Evolutionary conservation across 2,329 filamentous ascomycete species (phyloP), one percentile per base, ranked within the genome.

Genomic region (Claviceps digitariae): DNA sequence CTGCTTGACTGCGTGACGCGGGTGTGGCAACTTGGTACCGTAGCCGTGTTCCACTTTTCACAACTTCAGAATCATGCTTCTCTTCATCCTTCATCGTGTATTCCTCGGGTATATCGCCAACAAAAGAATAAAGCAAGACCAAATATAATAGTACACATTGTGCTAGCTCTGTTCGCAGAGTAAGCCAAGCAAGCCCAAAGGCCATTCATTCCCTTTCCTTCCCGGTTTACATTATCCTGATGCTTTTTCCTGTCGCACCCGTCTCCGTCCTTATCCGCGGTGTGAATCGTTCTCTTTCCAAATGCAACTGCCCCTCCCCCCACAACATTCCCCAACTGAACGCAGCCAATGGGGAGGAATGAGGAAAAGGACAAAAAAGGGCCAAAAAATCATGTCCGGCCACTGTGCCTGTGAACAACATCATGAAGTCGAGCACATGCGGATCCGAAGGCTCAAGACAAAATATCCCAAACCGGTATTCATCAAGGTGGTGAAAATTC

Each of bases 61-160:
- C 15, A 15, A 29, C 9, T 27, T n/a, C 8, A 20, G 9, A 29
- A 12, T 43, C 17, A n/a, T 46, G 25, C 23, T 29, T 29, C 25
- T 29, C 15, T 46, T n/a, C 5, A 31, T 29, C 43, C 27, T 8
- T 29, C 27, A 29, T 29, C 27, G 17, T 47, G 29, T 50, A 47
- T 56, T 49, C 41, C 51, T 46, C 48, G 57, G 58, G 56, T 58
- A 58, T 58, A 57, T 58, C 54, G 48, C 58, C 57, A 54, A 50
- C 48, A n/a, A n/a, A n/a, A n/a, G n/a, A n/a, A 27, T 54, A 45
- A 48, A 56, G 48, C 52, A 50, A 43, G 12, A 43, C 20, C 20
- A 29, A 50, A 56, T 53, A 49, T 59, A 55, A 56, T 57, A 51
- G 52, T 58, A 57, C 57, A 58, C 6, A 50, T 45, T n/a, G 20